Conservation (phyloP, 768 basidiomycete genomes). For the Lactarius quietus region DNA sequence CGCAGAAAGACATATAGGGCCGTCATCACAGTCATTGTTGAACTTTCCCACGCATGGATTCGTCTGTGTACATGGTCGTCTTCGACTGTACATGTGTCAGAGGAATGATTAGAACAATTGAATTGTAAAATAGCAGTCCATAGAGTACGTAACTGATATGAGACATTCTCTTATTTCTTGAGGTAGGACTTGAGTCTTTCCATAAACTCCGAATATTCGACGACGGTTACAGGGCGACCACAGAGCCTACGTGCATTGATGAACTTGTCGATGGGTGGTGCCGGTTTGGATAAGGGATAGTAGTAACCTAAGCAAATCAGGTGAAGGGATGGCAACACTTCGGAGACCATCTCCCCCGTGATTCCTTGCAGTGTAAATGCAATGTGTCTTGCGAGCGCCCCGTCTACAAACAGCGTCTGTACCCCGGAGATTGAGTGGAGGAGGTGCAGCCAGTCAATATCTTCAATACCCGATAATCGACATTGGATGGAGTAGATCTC, state of each 20-base stretch:
- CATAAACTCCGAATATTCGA: too few relatives aligned
- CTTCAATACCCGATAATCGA: too few relatives aligned
- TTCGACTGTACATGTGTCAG: not conserved
- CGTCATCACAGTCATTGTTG: too few relatives aligned
- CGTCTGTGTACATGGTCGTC: not conserved
- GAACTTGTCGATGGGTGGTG: not conserved
- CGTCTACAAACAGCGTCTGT: not conserved
- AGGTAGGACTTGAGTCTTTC: not conserved
- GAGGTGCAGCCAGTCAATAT: not conserved
- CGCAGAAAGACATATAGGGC: too few relatives aligned
- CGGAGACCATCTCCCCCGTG: not conserved
- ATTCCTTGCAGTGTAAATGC: not conserved
- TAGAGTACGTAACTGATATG: not conserved
- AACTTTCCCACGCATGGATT: too few relatives aligned
- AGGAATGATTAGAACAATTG: not conserved
- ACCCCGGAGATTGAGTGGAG: not conserved
- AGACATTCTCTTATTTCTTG: fast-evolving
- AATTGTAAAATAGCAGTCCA: not conserved
- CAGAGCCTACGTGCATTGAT: not conserved
- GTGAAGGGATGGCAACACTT: not conserved
- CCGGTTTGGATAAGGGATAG: too few relatives aligned
- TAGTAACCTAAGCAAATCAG: not conserved
- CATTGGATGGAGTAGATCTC: too few relatives aligned
- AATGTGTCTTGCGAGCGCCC: not conserved
- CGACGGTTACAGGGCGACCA: not conserved